phyloP scores from a whole-genome alignment of 805 yeast genomes.

The Yamadazyma scolyti region DNA sequence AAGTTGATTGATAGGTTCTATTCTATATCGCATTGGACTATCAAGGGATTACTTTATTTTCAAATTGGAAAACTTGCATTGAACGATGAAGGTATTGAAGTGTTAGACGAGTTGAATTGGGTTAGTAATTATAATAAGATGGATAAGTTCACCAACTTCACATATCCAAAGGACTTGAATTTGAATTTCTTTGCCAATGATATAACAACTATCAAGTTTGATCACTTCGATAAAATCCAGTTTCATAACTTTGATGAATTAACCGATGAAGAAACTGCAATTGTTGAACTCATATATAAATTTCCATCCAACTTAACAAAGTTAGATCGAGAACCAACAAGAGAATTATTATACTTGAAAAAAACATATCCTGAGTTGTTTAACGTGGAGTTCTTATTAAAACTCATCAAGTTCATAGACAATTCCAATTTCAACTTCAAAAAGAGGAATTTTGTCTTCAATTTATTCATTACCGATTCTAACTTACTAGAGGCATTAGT shows the following conservation, averaged over 20 bases:
- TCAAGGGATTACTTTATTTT: constrained; percentile 75
- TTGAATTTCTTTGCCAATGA: constrained; percentile 10
- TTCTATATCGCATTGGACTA: constrained; percentile 43
- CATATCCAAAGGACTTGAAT: constrained; percentile 17
- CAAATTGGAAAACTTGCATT: constrained; percentile 70
- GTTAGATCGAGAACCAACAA: constrained; percentile 53
- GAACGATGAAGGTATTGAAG: constrained; percentile 78
- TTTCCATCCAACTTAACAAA: constrained; percentile 41
- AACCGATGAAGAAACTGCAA: constrained; percentile 13
- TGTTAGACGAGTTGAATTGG: constrained; percentile 83
- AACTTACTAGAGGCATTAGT: constrained; percentile 12
- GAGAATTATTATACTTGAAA: constrained; percentile 54
- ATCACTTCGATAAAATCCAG: constrained; percentile 2
- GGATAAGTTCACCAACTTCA: constrained; percentile 13
- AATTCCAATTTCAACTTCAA: constrained; percentile 59
- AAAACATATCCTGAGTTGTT: constrained; percentile 48
- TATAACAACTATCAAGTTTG: neutral
- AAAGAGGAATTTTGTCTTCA: constrained; percentile 62
- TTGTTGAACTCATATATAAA: constrained; percentile 42
- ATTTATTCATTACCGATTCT: constrained; percentile 50
- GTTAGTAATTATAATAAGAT: constrained; percentile 17
- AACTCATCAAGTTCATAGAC: constrained; percentile 50
- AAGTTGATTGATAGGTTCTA: constrained; percentile 39
- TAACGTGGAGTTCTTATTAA: constrained; percentile 50
- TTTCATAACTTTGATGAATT: constrained; percentile 7